These are phyloP conservation scores for Silene latifolia DNA, from an alignment of 148 eudicot species.

Conservation along the genomic window DNA sequence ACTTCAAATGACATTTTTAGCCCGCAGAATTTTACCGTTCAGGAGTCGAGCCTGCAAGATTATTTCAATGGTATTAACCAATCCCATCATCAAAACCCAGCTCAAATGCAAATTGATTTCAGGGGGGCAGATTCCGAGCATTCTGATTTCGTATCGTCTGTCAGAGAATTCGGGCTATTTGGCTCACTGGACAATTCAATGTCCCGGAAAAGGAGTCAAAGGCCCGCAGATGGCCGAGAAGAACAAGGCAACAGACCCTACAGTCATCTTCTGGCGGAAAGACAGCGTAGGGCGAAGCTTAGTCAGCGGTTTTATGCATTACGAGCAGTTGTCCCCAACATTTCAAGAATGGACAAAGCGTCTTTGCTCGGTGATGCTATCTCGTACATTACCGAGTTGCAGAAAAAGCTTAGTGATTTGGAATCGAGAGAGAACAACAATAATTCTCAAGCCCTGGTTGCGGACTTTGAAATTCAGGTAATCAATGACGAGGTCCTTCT, in stretches of 20 bases:
- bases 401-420: conserved; percentile 70
- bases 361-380: conserved; percentile 90
- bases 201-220: conserved; percentile 35
- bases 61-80: conserved; percentile 43
- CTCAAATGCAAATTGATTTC: conserved; percentile 68
- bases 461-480: conserved; percentile 53
- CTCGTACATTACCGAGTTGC: conserved; percentile 75
- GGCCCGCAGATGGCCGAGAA: conserved; percentile 43
- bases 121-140: conserved; percentile 63
- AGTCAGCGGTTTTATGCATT: conserved; percentile 86
- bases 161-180: conserved; percentile 33
- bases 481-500: conserved; percentile 49
- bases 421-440: conserved; percentile 52
- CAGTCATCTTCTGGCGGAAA: conserved; percentile 88
- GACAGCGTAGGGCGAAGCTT: conserved; percentile 81
- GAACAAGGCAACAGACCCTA: conserved; percentile 23
- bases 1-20: conserved; percentile 31
- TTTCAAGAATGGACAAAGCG: conserved; percentile 93
- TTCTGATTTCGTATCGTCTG: conserved; percentile 54
- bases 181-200: conserved; percentile 29
- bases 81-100: conserved; percentile 38
- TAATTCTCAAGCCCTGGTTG: conserved; percentile 19
- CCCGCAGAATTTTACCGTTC: conserved; percentile 39
- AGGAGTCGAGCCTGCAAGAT: conserved; percentile 29
- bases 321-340: conserved; percentile 83